phyloP scores from a whole-genome alignment of 1,284 basidiomycete genomes.

The Puccinia polysora region DNA sequence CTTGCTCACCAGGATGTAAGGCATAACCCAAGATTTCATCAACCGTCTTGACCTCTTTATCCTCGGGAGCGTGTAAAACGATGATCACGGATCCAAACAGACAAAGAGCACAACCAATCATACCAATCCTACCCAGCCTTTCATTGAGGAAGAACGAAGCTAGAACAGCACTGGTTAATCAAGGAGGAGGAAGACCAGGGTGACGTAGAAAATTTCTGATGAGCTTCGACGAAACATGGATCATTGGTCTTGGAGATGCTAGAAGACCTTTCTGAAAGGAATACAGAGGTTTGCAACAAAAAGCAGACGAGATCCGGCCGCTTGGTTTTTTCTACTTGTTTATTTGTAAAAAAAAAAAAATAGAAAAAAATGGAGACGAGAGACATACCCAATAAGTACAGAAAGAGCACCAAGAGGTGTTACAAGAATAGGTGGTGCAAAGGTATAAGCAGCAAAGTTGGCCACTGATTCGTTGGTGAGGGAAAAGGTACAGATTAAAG shows the following conservation, averaged over 20 bases:
- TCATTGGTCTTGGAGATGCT: not conserved
- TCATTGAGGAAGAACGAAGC: constrained; percentile 90
- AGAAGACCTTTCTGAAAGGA: not conserved
- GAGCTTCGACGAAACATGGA: not conserved
- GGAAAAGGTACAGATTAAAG: constrained; percentile 17
- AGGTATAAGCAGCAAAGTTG: constrained; percentile 98
- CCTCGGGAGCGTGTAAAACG: constrained; percentile 91
- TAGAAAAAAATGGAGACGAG: constrained; percentile 2
- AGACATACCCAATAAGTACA: constrained; percentile 85
- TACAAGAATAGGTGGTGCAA: constrained; percentile 93
- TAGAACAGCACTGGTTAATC: constrained; percentile 67
- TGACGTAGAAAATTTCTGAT: not conserved
- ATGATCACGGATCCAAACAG: constrained; percentile 89
- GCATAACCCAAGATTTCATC: constrained; percentile 90
- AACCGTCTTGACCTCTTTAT: constrained; percentile 87
- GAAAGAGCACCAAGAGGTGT: constrained; percentile 92
- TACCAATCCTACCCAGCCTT: constrained; percentile 85
- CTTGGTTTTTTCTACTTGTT: too few relatives aligned
- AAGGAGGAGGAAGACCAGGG: not conserved
- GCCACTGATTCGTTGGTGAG: constrained; percentile 62
- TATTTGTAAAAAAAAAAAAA: constrained; percentile 3
- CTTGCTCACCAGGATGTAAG: constrained; percentile 69
- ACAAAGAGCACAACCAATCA: constrained; percentile 86
- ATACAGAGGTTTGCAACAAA: not conserved
- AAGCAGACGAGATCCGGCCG: too few relatives aligned